Evolutionary conservation across 2,329 filamentous ascomycete species (phyloP).

Genomic region (Botrytis sinoallii): DNA sequence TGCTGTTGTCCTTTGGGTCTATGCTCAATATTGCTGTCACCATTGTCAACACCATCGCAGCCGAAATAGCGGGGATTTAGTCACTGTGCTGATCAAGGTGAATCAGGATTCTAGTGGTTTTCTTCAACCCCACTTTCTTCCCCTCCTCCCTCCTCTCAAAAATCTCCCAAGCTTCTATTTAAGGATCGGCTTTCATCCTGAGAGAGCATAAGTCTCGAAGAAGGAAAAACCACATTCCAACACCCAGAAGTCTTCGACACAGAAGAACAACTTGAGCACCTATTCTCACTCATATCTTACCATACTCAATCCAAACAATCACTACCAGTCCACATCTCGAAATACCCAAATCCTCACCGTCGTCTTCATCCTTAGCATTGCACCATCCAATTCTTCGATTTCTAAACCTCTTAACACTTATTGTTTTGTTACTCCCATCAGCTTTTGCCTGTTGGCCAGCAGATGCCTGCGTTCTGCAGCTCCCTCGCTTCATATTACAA

Average conservation of each 20-base stretch:
- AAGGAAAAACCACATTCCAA: not conserved
- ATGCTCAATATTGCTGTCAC: not conserved
- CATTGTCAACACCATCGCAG: not conserved
- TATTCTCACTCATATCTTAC: not conserved
- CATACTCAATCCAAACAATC: not conserved
- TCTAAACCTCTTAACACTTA: not conserved
- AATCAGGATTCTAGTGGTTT: not conserved
- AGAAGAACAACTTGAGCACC: not conserved
- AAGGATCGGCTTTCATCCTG: not conserved
- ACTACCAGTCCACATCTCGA: not conserved
- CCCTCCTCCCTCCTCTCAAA: too few species aligned
- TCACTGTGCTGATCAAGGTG: not conserved
- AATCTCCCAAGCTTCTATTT: not conserved
- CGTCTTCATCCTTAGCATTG: not conserved
- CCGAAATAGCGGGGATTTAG: not conserved
- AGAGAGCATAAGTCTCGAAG: not conserved
- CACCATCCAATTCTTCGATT: not conserved
- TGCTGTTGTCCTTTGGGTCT: not conserved
- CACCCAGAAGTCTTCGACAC: not conserved
- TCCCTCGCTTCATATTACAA: not conserved
- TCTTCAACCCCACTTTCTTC: not conserved
- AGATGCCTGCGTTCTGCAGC: not conserved
- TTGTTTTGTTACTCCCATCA: not conserved
- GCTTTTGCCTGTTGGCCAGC: too few species aligned
- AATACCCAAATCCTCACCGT: too few species aligned